Base-by-base conservation (phyloP, 2,329 filamentous ascomycete species). In the Neonectria ditissima region DNA sequence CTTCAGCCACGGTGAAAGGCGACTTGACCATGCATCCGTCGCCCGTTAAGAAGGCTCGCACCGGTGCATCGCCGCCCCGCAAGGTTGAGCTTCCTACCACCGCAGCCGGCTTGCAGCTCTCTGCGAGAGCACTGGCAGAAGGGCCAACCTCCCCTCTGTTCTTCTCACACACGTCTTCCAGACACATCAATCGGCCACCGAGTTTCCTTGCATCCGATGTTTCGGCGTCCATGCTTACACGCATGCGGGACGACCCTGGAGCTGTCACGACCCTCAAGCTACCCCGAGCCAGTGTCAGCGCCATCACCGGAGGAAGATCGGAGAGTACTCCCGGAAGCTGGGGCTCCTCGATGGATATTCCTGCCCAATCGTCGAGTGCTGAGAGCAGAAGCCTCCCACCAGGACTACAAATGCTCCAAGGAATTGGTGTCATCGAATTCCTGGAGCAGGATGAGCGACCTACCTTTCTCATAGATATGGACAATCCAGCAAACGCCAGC, bases 361-460 rank as follows among this genome's bases (percentile, higher is more conserved):
- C 81, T 13, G 76, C 81, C n/a, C 77, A 84, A 14, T 80, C 82
- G 28, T 74, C 80, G 45, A 89, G 84, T 55, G 84, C 87, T 9
- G 88, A 89, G 59, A 77, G 77, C 26, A 80, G 81, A 65, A 77
- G 80, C 6, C 78, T 82, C 57, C 77, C 81, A 1, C 81, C 86
- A 2, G 81, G 83, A 5, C 67, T 87, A 47, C 83, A 88, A 55
- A 80, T 88, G 54, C 81, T 94, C 5, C 86, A 87, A 44, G 85
- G 86, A 26, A 82, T 94, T 55, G 89, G 91, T 24, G 84, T 93
- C 10, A 79, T 90, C 20, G 92, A 95, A 75, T 80, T 95, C 41
- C 78, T 96, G 43, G 92, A 95, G 73, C 87, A 91, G 68, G 92
- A 96, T 74, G 87, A 91, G 53, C 83, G 92, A 50, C 92, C 92